These are phyloP conservation scores for Schoenoplectus triqueter DNA, from an alignment of 202 grass and related monocot species.

Conservation along the genomic window DNA sequence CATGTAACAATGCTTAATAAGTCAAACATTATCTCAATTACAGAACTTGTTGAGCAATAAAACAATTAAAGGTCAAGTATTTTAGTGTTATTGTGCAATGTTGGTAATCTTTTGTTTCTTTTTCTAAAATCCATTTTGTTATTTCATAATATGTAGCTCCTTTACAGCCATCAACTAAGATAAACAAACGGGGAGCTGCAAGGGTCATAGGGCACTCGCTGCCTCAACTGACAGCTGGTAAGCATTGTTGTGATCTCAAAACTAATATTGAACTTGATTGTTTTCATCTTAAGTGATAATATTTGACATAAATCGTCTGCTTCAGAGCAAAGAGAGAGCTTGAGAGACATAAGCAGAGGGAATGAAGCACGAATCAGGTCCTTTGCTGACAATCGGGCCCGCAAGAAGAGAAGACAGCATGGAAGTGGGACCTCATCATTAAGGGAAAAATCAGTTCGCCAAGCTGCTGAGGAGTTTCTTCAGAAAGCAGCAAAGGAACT, in stretches of 20 bases:
- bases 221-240: constrained; percentile 76
- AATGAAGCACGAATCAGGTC: constrained; percentile 43
- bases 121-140: constrained; percentile 32
- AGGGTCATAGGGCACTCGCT: constrained; percentile 79
- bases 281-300: constrained; percentile 14
- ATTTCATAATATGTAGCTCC: constrained; percentile 62
- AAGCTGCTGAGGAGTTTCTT: constrained; percentile 85
- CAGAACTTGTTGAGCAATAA: not conserved
- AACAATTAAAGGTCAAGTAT: not conserved
- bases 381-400: constrained; percentile 44
- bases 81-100: not conserved
- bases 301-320: constrained; percentile 32
- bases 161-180: constrained; percentile 62
- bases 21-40: not conserved
- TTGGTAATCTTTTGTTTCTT: constrained; percentile 32
- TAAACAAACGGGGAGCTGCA: constrained; percentile 81
- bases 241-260: constrained; percentile 19
- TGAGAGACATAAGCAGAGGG: constrained; percentile 77
- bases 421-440: constrained; percentile 21
- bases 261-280: constrained; percentile 13
- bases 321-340: constrained; percentile 81
- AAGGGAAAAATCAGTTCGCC: constrained; percentile 59
- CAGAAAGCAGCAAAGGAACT: constrained; percentile 84
- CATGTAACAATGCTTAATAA: not conserved
- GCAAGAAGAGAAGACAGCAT: constrained; percentile 73